These are phyloP conservation scores for Sorghum bicolor DNA, from an alignment of 176 grass and related monocot genomes.

Conservation along the genomic window Sorghum_bicolor_NCBIv3 NC_012870.2:64734501-64735000, in stretches of 20 bases:
- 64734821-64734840: conserved; percentile 82
- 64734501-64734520: no score
- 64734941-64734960: conserved; percentile 67
- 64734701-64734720: conserved; percentile 68
- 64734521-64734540: no score
- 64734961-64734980: conserved; percentile 61
- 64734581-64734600: no score
- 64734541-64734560: no score
- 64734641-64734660: no score
- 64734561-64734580: no score
- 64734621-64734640: no score
- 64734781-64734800: conserved; percentile 51
- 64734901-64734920: conserved; percentile 62
- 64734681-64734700: background rate
- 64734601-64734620: no score
- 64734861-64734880: conserved; percentile 71
- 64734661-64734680: no score
- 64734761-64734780: conserved; percentile 61
- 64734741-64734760: conserved; percentile 73
- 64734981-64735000: conserved; percentile 68
- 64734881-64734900: conserved; percentile 79
- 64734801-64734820: conserved; percentile 73
- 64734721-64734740: conserved; percentile 81
- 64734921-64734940: conserved; percentile 67
- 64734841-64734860: conserved; percentile 69